A percentile compares a stretch with the other conserved stretches of the same genome.
phyloP scores from a whole-genome alignment of 306 rosid genomes.

The Fagus sylvatica region DNA sequence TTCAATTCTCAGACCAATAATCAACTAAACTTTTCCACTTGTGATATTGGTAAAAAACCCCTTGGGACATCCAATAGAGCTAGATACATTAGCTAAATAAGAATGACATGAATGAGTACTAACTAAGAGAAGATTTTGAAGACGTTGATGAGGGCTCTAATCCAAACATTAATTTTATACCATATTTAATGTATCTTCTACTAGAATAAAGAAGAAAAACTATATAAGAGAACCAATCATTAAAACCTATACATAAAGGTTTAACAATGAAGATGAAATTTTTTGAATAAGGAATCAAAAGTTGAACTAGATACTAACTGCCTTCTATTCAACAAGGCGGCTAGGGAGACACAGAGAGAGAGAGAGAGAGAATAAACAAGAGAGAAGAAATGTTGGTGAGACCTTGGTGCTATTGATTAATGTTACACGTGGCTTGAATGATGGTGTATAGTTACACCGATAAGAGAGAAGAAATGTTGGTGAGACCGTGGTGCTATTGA shows the following conservation, averaged over 20 bases:
- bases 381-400: too few species aligned
- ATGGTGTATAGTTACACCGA: too few species aligned
- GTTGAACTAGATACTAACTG: not conserved
- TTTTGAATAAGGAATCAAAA: not conserved
- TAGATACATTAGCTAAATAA: conserved; percentile 8
- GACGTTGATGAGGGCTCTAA: conserved; percentile 1
- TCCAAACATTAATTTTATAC: not conserved
- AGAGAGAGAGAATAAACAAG: not conserved
- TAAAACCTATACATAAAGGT: too few species aligned
- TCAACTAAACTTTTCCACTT: not conserved
- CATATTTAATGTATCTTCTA: not conserved
- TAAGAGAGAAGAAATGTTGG: too few species aligned
- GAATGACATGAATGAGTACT: not conserved
- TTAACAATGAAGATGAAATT: not conserved
- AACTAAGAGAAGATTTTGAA: conserved; percentile 2
- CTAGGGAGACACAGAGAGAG: not conserved
- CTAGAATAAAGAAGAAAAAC: not conserved
- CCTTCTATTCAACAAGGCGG: not conserved
- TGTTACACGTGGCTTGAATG: too few species aligned
- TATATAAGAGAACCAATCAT: not conserved
- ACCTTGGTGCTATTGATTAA: not conserved
- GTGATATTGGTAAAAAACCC: not conserved
- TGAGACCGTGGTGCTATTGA: not conserved
- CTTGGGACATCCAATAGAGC: not conserved
- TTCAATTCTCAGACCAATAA: not conserved